Percentiles rank a stretch among this genome's conserved stretches.
phyloP scores from a whole-genome alignment of 176 grass and related monocot species.

The Musa troglodytarum region DNA sequence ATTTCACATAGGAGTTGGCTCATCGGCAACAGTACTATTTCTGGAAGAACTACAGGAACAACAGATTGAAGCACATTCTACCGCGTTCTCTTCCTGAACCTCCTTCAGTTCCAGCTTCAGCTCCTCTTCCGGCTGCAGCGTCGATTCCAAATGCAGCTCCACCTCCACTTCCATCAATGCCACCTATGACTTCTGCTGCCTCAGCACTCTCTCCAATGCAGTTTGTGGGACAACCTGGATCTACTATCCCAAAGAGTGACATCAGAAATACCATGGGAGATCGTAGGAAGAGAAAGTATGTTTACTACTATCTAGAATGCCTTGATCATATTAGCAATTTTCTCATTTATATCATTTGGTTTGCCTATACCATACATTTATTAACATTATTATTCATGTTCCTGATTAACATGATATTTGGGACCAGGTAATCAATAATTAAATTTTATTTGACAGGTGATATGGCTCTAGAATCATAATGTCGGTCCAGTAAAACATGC shows the following conservation, averaged over 20 bases:
- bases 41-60: constrained; percentile 99
- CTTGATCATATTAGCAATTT: neutral
- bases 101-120: constrained; percentile 24
- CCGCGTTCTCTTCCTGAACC: constrained; percentile 78
- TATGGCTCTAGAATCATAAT: neutral
- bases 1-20: constrained; percentile 78
- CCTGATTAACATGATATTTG: neutral
- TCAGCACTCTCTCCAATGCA: constrained; percentile 67
- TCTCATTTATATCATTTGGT: neutral
- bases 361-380: neutral
- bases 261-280: constrained; percentile 82
- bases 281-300: constrained; percentile 96
- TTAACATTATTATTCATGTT: neutral
- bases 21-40: constrained; percentile 93
- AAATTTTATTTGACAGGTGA: neutral
- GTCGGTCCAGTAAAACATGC: neutral
- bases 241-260: constrained; percentile 52
- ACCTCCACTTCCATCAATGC: constrained; percentile 32
- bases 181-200: constrained; percentile 41
- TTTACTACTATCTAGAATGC: neutral
- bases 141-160: constrained; percentile 18
- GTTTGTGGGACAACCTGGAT: constrained; percentile 62
- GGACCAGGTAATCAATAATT: too few relatives aligned
- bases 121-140: constrained; percentile 20
- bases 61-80: constrained; percentile 92